Evolutionary conservation across 345 rosid species (phyloP).

Genomic region (Gynandropsis gynandra): DNA sequence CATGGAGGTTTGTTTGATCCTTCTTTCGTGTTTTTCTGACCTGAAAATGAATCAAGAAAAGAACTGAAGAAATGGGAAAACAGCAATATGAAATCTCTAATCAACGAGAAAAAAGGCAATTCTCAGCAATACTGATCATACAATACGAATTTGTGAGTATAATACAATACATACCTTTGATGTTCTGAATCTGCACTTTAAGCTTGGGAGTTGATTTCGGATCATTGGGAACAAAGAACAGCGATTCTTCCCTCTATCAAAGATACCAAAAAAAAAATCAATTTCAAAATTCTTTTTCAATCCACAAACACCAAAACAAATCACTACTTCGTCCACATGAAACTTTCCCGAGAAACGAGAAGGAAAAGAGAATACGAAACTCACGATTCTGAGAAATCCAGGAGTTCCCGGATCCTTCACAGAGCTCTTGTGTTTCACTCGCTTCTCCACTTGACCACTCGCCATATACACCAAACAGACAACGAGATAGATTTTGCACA

Average conservation of each 20-base stretch:
- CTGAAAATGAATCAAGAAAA: conserved; percentile 30
- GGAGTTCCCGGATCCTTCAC: conserved; percentile 81
- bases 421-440: conserved; percentile 66
- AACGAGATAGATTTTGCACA: background rate
- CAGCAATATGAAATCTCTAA: background rate
- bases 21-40: conserved; percentile 68
- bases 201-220: conserved; percentile 65
- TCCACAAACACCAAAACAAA: background rate
- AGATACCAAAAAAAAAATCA: background rate
- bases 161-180: conserved; percentile 43
- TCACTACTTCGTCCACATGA: background rate
- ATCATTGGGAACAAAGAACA: conserved; percentile 54
- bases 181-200: conserved; percentile 50
- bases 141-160: no score
- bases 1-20: conserved; percentile 76
- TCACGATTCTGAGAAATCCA: conserved; percentile 64
- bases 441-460: conserved; percentile 46
- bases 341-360: background rate
- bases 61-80: conserved; percentile 8
- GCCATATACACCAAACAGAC: conserved; percentile 31
- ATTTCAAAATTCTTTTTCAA: background rate
- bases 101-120: background rate
- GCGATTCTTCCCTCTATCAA: conserved; percentile 50
- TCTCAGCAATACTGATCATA: background rate
- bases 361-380: background rate